Evolutionary conservation across 1,284 basidiomycete genomes (phyloP), one percentile per base, ranked within the genome.

Genomic region (Puccinia novopanici): DNA sequence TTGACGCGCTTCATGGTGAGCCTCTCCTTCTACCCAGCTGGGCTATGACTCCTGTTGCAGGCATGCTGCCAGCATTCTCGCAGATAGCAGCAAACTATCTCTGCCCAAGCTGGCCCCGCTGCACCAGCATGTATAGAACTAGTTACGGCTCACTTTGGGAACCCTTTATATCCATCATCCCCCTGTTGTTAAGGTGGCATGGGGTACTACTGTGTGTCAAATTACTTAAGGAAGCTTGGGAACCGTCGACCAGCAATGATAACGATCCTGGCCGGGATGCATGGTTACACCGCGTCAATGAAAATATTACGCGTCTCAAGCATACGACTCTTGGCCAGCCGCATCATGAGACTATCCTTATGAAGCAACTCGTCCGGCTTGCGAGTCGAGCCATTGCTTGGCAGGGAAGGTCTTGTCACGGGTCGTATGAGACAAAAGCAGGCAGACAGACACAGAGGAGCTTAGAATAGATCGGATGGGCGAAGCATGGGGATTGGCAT

Each of bases 221-320:
- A 34, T 59, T 30, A 59, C 24, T 59, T 45, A 22, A 40, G 22
- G 19, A 40, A 45, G 24, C 63, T 59, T 67, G 42, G 22, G 63
- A 67, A 27, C n/a, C n/a, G 63, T 67, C n/a, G 63, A 40, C n/a
- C 42, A 67, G 63, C 42, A 67, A 67, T 34, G 34, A 34, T 34
- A 4, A 34, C n/a, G 27, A 67, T 40, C 63, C 63, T 67, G 63
- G 63, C 34, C 34, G 34, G 15, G 42, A 67, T 67, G 63, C 63
- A 48, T 67, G 63, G 63, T 67, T 48, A 27, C 63, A 67, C n/a
- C 63, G 63, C 63, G 63, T 67, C 63, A 67, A 48, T 48, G 63
- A 67, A 67, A 67, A 67, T 67, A n/a, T 17, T 67, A 67, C 42
- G 63, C 63, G 63, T n/a, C 63, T 48, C 42, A 12, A 42, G 40